Evolutionary conservation across 805 yeast genomes (phyloP).

Genomic region (Pichia insulana): DNA sequence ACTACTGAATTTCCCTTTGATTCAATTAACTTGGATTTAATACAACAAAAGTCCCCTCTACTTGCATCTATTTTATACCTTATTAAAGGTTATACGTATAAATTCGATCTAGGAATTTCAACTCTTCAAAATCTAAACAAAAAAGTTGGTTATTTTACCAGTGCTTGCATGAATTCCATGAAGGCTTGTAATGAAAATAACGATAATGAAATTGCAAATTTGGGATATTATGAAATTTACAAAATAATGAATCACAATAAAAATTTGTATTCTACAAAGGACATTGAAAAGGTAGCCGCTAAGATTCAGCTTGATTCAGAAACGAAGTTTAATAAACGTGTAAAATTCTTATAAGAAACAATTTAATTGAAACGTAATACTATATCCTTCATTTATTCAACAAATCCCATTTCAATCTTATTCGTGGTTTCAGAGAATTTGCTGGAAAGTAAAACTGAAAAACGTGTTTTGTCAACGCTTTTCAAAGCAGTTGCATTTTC

Average conservation of each 20-base stretch:
- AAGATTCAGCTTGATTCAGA: not conserved
- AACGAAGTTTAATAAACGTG: not conserved
- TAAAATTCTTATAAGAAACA: not conserved
- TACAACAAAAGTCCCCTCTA: constrained; percentile 14
- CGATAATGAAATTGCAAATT: constrained; percentile 10
- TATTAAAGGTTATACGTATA: constrained; percentile 15
- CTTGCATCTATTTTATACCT: constrained; percentile 20
- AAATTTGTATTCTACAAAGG: constrained; percentile 8
- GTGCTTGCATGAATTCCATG: constrained; percentile 15
- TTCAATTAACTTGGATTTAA: not conserved
- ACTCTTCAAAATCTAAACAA: constrained; percentile 16
- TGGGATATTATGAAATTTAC: constrained; percentile 13
- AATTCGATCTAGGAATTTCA: constrained; percentile 5
- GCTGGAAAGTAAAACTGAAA: constrained; percentile 5
- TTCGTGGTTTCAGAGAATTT: not conserved
- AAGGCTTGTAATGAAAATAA: not conserved
- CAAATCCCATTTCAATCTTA: not conserved
- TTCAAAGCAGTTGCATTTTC: constrained; percentile 18
- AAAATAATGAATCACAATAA: constrained; percentile 10
- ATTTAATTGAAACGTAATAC: not conserved
- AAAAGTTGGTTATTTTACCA: constrained; percentile 14
- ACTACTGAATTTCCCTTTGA: not conserved
- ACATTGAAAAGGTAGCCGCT: constrained; percentile 4
- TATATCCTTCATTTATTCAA: no score
- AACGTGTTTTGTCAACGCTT: constrained; percentile 8